Evolutionary conservation across 2,329 filamentous ascomycete genomes (phyloP), one percentile per base, ranked within the genome.

Genomic region (Fusarium abutilonis): DNA sequence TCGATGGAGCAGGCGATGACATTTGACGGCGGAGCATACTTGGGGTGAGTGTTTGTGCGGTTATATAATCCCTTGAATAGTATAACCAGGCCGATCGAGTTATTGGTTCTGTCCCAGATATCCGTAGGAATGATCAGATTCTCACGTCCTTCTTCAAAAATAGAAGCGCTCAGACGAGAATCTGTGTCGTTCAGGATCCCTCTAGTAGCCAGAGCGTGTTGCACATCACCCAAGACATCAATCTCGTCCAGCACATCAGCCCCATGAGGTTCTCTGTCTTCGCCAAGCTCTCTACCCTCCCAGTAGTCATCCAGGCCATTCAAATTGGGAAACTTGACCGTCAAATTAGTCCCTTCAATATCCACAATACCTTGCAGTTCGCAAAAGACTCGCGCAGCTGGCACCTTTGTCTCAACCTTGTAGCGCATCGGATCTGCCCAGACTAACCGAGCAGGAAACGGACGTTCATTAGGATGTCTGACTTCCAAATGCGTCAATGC

Each of bases 351-450:
- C 6, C 39, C 39, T 5, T 13, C n/a, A 4, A 44, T 10, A 14
- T 45, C 39, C 13, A 52, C 15, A 4, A 45, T 15, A 6, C 40
- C 40, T 36, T 36, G 34, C 9, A 36, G 34, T 17, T 38, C 14
- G 17, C 38, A 55, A 13, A 40, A 28, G 3, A 55, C 45, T 9
- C 50, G 34, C 9, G 45, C 51, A 4, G 56, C 50, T 9, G 56
- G 56, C 1, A 42, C 34, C 28, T 39, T 31, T 9, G 55, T 58
- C 6, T 53, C 39, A 6, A 50, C 44, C 8, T 31, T 9, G 19
- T 41, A 49, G 1, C 17, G 17, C 7, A n/a, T 45, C 6, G 39
- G 34, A 2, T 44, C 9, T 6, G 50, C 56, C 34, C 15, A 45
- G 2, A 11, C n/a, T 7, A 56, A 40, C 26, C 31, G 28, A 2